Base-by-base conservation (phyloP, 2,329 filamentous ascomycete genomes). In the Herpotrichia juniperi region DNA sequence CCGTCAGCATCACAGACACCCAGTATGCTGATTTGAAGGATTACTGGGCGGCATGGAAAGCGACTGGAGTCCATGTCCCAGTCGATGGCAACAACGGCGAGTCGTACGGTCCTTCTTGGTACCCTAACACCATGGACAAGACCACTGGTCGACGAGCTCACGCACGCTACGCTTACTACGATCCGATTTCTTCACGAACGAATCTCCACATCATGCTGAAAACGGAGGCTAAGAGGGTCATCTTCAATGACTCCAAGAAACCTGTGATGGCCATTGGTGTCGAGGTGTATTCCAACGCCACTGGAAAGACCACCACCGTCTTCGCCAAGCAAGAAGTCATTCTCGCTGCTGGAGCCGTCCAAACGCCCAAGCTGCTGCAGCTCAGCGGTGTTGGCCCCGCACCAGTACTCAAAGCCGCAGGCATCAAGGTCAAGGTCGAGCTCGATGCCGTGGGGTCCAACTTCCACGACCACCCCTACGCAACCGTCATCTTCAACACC, bases 111-210 rank as follows among this genome's bases (percentile, higher is more conserved):
- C 60, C 63, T 28, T 63, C 56, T 0, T 66, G 59, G 62, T 67
- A 58, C 19, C 46, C 39, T 39, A 24, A 43, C 9, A 14, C 30
- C 6, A 25, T 25, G 16, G 31, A 31, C 14, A 12, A n/a, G 25
- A n/a, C 32, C 7, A 37, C 32, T 8, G 32, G 32, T 7, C 26
- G n/a, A 52, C 24, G 65, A 42, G 59, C 63, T 6, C 57, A 64
- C 35, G 66, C 67, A 12, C 61, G 66, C 17, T 66, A 67, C 30
- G 63, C 65, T 19, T 67, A 69, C 55, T 68, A 65, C 42, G 66
- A 71, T 25, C 66, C 66, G 11, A 63, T 69, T 17, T 16, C 8
- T 4, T 19, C 54, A 34, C 35, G 66, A 9, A 52, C 57, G 21
- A 71, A 71, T 46, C 49, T 68, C 17, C 55, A 64, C 43, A 42